Evolutionary conservation across 2,329 filamentous ascomycete genomes (phyloP), one percentile per base, ranked within the genome.

Genomic region (Chaetomium olivaceum): DNA sequence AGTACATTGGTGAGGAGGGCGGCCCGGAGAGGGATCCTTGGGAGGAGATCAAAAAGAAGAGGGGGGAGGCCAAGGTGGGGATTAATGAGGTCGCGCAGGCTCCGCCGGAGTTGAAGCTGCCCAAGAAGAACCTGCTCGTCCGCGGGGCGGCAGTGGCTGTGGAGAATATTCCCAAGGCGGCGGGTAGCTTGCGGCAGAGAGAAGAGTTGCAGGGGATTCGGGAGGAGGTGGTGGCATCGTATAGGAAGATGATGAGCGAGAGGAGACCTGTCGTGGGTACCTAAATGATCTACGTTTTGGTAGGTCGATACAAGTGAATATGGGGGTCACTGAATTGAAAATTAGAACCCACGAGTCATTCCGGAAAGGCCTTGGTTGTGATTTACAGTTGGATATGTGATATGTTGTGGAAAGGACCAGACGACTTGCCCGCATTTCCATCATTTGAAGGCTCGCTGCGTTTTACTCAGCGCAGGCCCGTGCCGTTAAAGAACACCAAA

Each of bases 121-220:
- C 76, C 67, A 87, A 87, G 74, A 87, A 87, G 71, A 89, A 90
- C 75, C 86, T 90, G 74, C 80, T 90, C 8, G 84, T 86, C 56
- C 79, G 85, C 27, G 87, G 87, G 0, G 89, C 89, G 0, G 83
- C 82, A 70, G 88, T 90, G 0, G 83, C 89, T 66, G 88, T 91
- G 27, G 86, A 82, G 1, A 87, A 90, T 75, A 85, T 93, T 52
- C 91, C 91, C 9, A 87, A 87, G 71, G 79, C 83, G 3, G 88
- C 86, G 46, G 91, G 90, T 16, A 91, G 89, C 80, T 79, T 93
- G 78, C 85, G 88, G 73, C 83, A 87, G 75, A 83, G 90, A 76
- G 90, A 92, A 74, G 90, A 92, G 77, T 74, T 94, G 65, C 87
- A 88, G n/a, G 84, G 80, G 58, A 87, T 89, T 71, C 82, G 91